phyloP scores from a whole-genome alignment of 1,139 yeast genomes.

The Blastobotrys proliferans region DNA sequence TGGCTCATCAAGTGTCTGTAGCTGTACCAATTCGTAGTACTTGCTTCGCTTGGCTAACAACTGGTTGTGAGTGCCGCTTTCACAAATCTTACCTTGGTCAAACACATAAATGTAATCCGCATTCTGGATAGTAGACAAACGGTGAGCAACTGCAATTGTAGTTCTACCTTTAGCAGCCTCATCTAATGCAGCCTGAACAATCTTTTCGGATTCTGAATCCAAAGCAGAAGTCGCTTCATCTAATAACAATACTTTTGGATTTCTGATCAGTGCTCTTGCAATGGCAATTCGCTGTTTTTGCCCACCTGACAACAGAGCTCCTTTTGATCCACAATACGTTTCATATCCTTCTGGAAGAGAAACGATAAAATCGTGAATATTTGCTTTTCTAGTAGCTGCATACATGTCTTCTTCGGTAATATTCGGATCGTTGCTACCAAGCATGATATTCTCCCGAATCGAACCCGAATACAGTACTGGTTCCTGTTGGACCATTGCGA shows the following conservation, averaged over 20 bases:
- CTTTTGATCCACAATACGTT: conserved; percentile 78
- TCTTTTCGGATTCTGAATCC: conserved; percentile 77
- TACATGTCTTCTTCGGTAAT: conserved; percentile 60
- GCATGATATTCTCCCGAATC: conserved; percentile 71
- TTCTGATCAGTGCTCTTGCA: conserved; percentile 69
- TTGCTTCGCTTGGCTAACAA: conserved; percentile 36
- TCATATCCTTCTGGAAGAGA: conserved; percentile 80
- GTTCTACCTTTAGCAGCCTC: conserved; percentile 67
- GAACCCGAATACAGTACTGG: conserved; percentile 87
- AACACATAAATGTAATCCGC: conserved; percentile 89
- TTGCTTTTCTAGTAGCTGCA: conserved; percentile 72
- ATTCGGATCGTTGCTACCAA: conserved; percentile 55
- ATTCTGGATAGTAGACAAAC: conserved; percentile 85
- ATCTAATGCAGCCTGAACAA: conserved; percentile 61
- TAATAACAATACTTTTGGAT: conserved; percentile 60
- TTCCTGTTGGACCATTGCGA: conserved; percentile 85
- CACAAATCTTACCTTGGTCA: conserved; percentile 66
- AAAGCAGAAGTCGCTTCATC: conserved; percentile 83
- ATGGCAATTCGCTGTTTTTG: conserved; percentile 76
- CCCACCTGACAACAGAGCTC: conserved; percentile 78
- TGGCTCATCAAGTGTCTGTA: conserved; percentile 34
- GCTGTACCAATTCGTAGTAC: conserved; percentile 40
- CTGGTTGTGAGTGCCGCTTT: conserved; percentile 52
- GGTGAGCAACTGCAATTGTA: conserved; percentile 85
- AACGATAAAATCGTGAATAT: conserved; percentile 71